phyloP scores from a whole-genome alignment of 2,329 filamentous ascomycete genomes.

The Leptographium radiaticola region DNA sequence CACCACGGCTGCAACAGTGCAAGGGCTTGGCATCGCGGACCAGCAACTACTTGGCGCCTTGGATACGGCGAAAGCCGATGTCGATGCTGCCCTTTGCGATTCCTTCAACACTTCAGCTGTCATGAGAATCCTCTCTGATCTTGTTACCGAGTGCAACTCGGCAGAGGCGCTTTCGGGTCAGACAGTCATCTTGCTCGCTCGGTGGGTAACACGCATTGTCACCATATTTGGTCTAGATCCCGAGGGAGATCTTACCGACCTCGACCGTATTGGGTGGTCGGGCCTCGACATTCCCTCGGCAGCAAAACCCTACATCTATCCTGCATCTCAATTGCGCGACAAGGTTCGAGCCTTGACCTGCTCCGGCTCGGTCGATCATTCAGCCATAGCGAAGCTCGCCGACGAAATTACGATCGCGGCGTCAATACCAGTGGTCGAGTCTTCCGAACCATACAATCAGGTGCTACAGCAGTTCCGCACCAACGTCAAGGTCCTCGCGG shows the following conservation, averaged over 20 bases:
- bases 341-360: not conserved
- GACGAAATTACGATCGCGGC: not conserved
- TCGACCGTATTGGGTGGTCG: not conserved
- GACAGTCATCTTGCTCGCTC: not conserved
- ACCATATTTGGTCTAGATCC: not conserved
- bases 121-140: not conserved
- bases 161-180: not conserved
- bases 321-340: not conserved
- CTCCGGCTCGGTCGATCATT: not conserved
- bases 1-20: not conserved
- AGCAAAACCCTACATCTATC: not conserved
- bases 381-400: not conserved
- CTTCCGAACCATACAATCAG: not conserved
- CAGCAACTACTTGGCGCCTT: not conserved
- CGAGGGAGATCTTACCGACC: not conserved
- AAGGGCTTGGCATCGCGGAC: not conserved
- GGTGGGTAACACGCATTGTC: not conserved
- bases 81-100: not conserved
- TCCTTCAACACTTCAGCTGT: not conserved
- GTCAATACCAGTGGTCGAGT: not conserved
- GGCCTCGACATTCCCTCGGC: not conserved
- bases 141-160: not conserved
- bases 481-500: not conserved
- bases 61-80: not conserved
- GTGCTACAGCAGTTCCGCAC: not conserved